Conservation (phyloP, 2,329 filamentous ascomycete species). For the Alternaria infectoria region DNA sequence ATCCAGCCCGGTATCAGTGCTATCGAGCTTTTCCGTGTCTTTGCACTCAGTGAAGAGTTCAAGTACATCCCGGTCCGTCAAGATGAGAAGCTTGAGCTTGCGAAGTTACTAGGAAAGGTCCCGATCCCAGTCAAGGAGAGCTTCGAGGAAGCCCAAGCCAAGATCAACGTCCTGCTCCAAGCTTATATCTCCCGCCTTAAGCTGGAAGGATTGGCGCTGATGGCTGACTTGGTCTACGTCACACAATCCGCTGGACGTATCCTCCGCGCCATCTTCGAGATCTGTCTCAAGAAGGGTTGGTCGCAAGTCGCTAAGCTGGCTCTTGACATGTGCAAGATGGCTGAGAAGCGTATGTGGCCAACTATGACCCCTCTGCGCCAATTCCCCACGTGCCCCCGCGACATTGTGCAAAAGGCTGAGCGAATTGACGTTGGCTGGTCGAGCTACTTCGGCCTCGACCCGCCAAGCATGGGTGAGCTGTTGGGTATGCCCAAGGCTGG, state of each 20-base stretch:
- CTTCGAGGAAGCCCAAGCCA: conserved; percentile 94
- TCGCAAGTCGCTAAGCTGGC: conserved; percentile 90
- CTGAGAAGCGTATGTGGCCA: conserved; percentile 99
- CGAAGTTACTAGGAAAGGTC: conserved; percentile 86
- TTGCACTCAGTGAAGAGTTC: conserved; percentile 95
- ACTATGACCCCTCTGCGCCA: conserved; percentile 96
- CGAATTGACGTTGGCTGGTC: conserved; percentile 92
- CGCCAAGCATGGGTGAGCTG: conserved; percentile 93
- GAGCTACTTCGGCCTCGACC: conserved; percentile 94
- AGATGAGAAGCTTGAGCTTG: conserved; percentile 95
- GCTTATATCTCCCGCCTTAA: conserved; percentile 95
- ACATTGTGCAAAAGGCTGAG: conserved; percentile 91
- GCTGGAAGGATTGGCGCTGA: conserved; percentile 89
- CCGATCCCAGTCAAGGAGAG: conserved; percentile 97
- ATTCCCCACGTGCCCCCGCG: conserved; percentile 77
- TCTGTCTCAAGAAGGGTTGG: conserved; percentile 97
- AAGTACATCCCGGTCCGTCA: conserved; percentile 98
- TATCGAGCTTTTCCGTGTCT: conserved; percentile 96
- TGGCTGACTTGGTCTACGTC: conserved; percentile 99
- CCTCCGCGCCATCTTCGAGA: conserved; percentile 93
- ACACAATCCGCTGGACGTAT: conserved; percentile 98
- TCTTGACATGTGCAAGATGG: conserved; percentile 96
- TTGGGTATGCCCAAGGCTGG: conserved; percentile 89
- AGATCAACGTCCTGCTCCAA: conserved; percentile 97
- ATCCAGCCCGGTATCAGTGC: conserved; percentile 91